Base-by-base conservation (phyloP, 1,139 yeast genomes). In the Schizosaccharomyces versatilis region DNA sequence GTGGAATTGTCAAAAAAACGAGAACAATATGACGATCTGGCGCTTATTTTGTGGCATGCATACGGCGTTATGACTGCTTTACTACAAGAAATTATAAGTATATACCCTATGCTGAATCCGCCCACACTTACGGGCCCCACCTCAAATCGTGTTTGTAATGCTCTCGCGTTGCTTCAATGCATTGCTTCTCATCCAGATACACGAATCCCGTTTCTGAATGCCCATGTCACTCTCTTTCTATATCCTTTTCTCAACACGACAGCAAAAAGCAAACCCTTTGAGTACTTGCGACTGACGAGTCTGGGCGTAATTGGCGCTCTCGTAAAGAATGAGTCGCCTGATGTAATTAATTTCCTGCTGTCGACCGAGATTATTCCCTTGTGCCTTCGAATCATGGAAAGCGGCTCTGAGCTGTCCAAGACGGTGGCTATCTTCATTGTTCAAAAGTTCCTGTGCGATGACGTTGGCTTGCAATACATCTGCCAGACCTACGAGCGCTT, bases 231-330 rank as follows among this genome's bases (percentile, higher is more conserved):
- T 48, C 73, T 90, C 56, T 90, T 86, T 64, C 73, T 90, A 58
- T 90, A 90, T 67, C 98, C 98, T 24, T 90, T 90, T 64, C 74
- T 90, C 65, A 85, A 86, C 62, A 88, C 97, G 5, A 84, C 84
- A 60, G 84, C 95, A 47, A 81, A 90, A 65, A 88, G 86, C 61
- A 75, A 95, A 61, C 84, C 95, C 10, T 90, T 88, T 70, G 98
- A 90, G 68, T 90, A 90, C 66, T 73, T 90, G 62, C 74, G 98
- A 60, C 73, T 90, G 59, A 90, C 98, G 1, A 83, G 95, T 57
- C 75, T 90, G 58, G 98, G 98, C 41, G 97, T 90, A 5, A 84
- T 90, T 66, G 98, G 98, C 15, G 98, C 98, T 0, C 71, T 90
- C 58, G 98, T 90, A 38, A 90, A 90, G 64, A 88, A 88, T 66